Percentiles rank a stretch among this genome's conserved stretches.
phyloP scores from a whole-genome alignment of 768 basidiomycete species.

The Cyathus striatus region DNA sequence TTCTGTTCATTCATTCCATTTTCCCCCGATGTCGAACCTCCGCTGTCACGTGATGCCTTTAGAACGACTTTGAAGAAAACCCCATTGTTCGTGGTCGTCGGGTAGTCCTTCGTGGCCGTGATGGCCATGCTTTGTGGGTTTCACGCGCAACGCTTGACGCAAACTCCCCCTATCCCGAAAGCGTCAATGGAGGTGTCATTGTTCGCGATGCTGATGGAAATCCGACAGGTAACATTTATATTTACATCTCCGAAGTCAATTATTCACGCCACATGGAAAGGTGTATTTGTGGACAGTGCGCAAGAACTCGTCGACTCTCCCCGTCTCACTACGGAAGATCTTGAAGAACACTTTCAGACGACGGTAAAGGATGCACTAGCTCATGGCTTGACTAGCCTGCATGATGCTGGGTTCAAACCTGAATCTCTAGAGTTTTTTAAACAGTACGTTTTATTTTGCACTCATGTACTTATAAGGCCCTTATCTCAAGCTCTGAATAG shows the following conservation, averaged over 20 bases:
- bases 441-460: slow-evolving; percentile 46
- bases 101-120: slow-evolving; percentile 78
- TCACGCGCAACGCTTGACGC: slow-evolving; percentile 54
- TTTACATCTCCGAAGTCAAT: no score
- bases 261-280: no score
- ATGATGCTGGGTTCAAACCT: slow-evolving; percentile 77
- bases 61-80: slow-evolving; percentile 74
- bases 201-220: slow-evolving; percentile 58
- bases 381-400: slow-evolving; percentile 75
- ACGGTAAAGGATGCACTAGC: slow-evolving; percentile 66
- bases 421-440: slow-evolving; percentile 71
- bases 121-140: slow-evolving; percentile 88
- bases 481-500: neutral
- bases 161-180: slow-evolving; percentile 59
- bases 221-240: slow-evolving; percentile 74
- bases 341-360: slow-evolving; percentile 53
- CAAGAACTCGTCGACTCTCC: slow-evolving; percentile 69
- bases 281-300: slow-evolving; percentile 83
- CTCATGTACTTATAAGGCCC: neutral
- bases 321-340: slow-evolving; percentile 54
- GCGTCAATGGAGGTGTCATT: slow-evolving; percentile 78
- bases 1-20: no score
- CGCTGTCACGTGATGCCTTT: neutral
- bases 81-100: slow-evolving; percentile 62
- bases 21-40: no score